Evolutionary conservation across 805 yeast species (phyloP), one percentile per base, ranked within the genome.

Genomic region (Starmerella asiatica): DNA sequence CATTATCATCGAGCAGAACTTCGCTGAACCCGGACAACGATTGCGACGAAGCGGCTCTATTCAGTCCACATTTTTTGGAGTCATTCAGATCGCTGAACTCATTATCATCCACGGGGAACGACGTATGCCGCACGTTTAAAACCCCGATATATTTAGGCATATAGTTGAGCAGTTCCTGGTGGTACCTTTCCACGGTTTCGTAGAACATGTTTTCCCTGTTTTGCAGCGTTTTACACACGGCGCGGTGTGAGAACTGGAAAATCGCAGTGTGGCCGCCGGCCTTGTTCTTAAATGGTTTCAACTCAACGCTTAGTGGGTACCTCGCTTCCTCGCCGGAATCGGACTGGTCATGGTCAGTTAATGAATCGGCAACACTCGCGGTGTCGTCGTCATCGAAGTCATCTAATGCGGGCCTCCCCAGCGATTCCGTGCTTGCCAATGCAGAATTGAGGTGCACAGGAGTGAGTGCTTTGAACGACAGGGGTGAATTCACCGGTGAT

Each of bases 211-310:
- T 83, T 55, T 91, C 99, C 42, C 94, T 69, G 52, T 82, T 84
- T 44, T 85, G 83, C 44, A 93, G 65, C 1, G 91, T 91, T 59
- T 91, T 91, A 59, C 97, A 91, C 15, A 91, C 94, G 0, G 96
- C 97, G 43, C 82, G 68, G 50, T 76, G 81, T 4, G 93, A 79
- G 56, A 91, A 91, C 48, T 88, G 72, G 63, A 88, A 91, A 27
- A 91, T 85, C 1, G 96, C 96, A 0, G 96, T 88, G 57, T 91
- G 99, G 0, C 99, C 99, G 6, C 99, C 99, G 18, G 91, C 97
- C 55, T 82, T 85, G 56, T 91, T 85, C 40, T 78, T 76, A 61
- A 86, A 88, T 1, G 97, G 97, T 39, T 82, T 73, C 43, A 88
- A 62, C 56, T 88, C 96, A 1, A 86, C 94, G 1, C 94, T 81